Evolutionary conservation across 169 alveolate genomes (phyloP).

Genomic region (Plasmodium chabaudi): DNA sequence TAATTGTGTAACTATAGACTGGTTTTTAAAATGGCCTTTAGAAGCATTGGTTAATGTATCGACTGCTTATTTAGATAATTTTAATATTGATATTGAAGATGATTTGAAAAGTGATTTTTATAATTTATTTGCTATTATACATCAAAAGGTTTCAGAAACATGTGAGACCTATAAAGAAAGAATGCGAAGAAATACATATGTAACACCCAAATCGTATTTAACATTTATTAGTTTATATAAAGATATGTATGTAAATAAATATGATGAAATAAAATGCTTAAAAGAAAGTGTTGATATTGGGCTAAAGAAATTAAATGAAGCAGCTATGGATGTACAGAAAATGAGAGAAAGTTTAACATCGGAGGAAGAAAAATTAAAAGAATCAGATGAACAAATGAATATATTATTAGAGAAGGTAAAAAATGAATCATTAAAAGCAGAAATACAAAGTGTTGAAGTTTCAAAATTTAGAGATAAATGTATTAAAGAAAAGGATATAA

Average conservation of each 20-base stretch:
- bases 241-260: slow-evolving; percentile 91
- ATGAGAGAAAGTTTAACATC: slow-evolving; percentile 94
- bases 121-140: slow-evolving; percentile 82
- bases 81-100: slow-evolving; percentile 79
- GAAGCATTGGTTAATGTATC: slow-evolving; percentile 97
- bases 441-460: slow-evolving; percentile 94
- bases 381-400: slow-evolving; percentile 93
- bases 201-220: slow-evolving; percentile 97
- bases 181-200: slow-evolving; percentile 97
- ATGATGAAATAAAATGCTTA: slow-evolving; percentile 92
- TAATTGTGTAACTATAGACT: slow-evolving; percentile 96
- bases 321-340: slow-evolving; percentile 93
- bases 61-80: slow-evolving; percentile 90
- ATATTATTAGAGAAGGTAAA: slow-evolving; percentile 92
- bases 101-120: slow-evolving; percentile 52
- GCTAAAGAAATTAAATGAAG: slow-evolving; percentile 94
- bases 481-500: slow-evolving; percentile 89
- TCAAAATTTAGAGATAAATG: slow-evolving; percentile 90
- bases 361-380: slow-evolving; percentile 93
- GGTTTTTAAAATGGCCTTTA: slow-evolving; percentile 98
- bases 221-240: slow-evolving; percentile 95
- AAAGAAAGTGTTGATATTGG: slow-evolving; percentile 94
- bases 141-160: slow-evolving; percentile 90
- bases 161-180: slow-evolving; percentile 93
- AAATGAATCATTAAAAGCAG: slow-evolving; percentile 94